Evolutionary conservation across 2,329 filamentous ascomycete species (phyloP), one percentile per base, ranked within the genome.

Genomic region (Hypomyces rosellus): DNA sequence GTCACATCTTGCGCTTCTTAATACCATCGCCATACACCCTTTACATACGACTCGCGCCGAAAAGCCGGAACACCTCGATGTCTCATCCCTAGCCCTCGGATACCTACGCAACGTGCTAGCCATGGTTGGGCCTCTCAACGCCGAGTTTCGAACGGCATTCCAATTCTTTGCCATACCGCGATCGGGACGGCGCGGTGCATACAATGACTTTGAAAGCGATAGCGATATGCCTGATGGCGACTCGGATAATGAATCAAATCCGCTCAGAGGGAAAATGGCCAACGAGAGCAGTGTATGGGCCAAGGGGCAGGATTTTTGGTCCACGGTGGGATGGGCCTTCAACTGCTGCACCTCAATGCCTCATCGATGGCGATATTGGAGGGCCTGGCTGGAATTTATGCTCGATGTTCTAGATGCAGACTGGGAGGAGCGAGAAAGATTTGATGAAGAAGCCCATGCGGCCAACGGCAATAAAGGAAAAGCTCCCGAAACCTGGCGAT

Each of bases 261-360:
- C 71, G 9, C 69, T 90, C 34, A 72, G 74, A 39, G 75, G 80
- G 6, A 74, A 76, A 9, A 74, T 89, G 51, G 84, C 85, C 1
- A 78, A 80, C 46, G 72, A 77, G 13, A 76, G 82, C 40, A 85
- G 86, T 30, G 55, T 96, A 2, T 96, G 88, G 81, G 72, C 71
- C 14, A 78, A 81, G n/a, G 88, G 86, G 1, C 83, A 88, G 54
- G 89, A 95, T 63, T 95, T 97, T 61, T 99, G 93, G 89, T 80
- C 84, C 39, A 80, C 88, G 0, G 78, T 93, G 0, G 93, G 92
- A 3, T 97, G 93, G 93, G 86, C 88, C 0, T 90, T 97, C 65
- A 93, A 92, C 63, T 97, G 92, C 70, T 91, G 89, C 46, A 77
- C 86, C 2, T 66, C 78, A 33, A 76, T 92, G 58, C 82, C 82